These are phyloP conservation scores for Paracorniculantispora psalliotae DNA, from an alignment of 2,329 filamentous ascomycete species.

Conservation along the genomic window DNA sequence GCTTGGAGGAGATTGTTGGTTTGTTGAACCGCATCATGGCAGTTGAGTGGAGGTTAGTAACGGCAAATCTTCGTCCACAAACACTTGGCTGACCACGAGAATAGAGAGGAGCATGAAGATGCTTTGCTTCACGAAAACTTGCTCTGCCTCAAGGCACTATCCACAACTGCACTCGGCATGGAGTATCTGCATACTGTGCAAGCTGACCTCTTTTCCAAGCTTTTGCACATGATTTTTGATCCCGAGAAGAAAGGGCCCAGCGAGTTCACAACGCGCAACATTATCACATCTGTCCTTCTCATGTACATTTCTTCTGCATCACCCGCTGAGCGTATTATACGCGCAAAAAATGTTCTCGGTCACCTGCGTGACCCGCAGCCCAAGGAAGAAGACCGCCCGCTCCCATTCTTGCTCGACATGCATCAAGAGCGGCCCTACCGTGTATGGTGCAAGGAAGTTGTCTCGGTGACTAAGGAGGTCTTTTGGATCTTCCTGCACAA, in stretches of 20 bases:
- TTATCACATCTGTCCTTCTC: slow-evolving; percentile 84
- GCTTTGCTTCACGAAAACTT: slow-evolving; percentile 86
- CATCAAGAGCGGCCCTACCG: slow-evolving; percentile 81
- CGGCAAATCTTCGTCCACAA: background rate
- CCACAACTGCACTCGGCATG: slow-evolving; percentile 82
- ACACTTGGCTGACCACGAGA: slow-evolving; percentile 19
- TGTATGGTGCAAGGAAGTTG: slow-evolving; percentile 89
- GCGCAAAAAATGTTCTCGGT: slow-evolving; percentile 67
- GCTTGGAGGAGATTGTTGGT: slow-evolving; percentile 86
- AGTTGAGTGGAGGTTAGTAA: slow-evolving; percentile 83
- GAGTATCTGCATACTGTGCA: slow-evolving; percentile 78
- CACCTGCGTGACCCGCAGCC: slow-evolving; percentile 78
- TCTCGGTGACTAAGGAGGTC: slow-evolving; percentile 92
- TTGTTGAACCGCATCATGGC: slow-evolving; percentile 88
- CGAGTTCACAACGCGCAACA: slow-evolving; percentile 89
- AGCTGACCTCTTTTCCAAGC: slow-evolving; percentile 73
- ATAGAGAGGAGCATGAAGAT: slow-evolving; percentile 91
- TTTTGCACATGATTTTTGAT: slow-evolving; percentile 87
- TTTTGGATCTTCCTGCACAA: slow-evolving; percentile 99
- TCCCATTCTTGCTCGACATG: slow-evolving; percentile 88
- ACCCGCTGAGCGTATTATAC: slow-evolving; percentile 55
- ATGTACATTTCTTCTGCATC: slow-evolving; percentile 73
- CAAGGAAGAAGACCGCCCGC: slow-evolving; percentile 67
- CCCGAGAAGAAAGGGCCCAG: slow-evolving; percentile 97
- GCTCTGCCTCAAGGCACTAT: slow-evolving; percentile 88